Percentiles rank a stretch among this genome's conserved stretches.
Evolutionary conservation across 1,284 basidiomycete species (phyloP).

Genomic region (Trichosporon sp.): DNA sequence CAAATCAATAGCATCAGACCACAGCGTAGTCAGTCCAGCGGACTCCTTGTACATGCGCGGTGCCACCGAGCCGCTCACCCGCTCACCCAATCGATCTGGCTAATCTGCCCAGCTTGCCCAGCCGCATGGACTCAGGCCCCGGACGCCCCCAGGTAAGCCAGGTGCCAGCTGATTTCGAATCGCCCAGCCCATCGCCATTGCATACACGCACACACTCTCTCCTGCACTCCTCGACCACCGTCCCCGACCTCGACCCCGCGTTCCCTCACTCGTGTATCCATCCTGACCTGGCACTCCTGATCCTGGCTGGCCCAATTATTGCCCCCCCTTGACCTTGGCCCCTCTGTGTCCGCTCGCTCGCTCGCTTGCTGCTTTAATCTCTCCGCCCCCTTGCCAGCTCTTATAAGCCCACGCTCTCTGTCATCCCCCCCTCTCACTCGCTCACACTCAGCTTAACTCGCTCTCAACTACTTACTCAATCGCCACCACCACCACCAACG

Average conservation of each 20-base stretch:
- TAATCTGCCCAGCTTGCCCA: background rate
- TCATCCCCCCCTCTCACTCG: background rate
- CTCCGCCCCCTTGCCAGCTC: background rate
- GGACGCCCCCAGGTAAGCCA: background rate
- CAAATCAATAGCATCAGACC: no score
- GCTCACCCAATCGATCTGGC: background rate
- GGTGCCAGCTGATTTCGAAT: background rate
- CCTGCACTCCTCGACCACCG: no score
- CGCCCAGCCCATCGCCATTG: background rate
- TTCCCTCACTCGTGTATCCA: no score
- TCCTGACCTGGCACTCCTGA: no score
- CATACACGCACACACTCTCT: background rate
- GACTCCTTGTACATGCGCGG: no score
- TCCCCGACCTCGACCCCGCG: no score
- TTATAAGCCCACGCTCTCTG: background rate
- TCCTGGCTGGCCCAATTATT: no score
- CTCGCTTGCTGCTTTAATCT: no score
- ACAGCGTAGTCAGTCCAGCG: no score
- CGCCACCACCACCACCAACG: background rate
- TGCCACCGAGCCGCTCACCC: background rate
- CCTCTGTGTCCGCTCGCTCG: background rate
- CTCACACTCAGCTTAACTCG: background rate
- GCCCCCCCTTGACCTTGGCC: background rate
- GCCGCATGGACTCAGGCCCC: background rate
- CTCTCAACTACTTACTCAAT: background rate